Evolutionary conservation across 345 rosid species (phyloP), one percentile per base, ranked within the genome.

Genomic region (Anacardium occidentale): DNA sequence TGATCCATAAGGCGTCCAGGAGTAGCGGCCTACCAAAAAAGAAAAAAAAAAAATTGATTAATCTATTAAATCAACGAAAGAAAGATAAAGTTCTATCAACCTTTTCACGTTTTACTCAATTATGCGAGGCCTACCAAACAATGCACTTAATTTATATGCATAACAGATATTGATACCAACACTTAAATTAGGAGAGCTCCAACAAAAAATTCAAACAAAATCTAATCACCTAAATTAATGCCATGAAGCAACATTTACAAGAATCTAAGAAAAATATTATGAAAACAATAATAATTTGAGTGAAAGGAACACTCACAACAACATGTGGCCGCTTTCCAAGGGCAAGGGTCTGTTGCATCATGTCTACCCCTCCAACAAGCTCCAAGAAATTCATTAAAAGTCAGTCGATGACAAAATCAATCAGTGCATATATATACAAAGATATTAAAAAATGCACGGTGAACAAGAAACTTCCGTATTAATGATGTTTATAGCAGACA

Each of bases 291-390:
- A 21, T 54, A 11, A 53, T 55, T 20, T 54, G 44, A 69, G 13
- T 47, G 32, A 64, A 32, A 24, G 6, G 25, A 68, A 66, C 42
- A 78, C 93, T 78, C 80, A 90, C 97, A 77, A 92, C 82, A 74
- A 93, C 77, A 59, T 95, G 97, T 15, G 99, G 98, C 44, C 92
- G 80, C 84, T 90, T 96, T 75, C 78, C 97, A 62, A 96, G 87
- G 42, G 85, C 74, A 78, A 88, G 78, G 29, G 93, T 75, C 77
- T 96, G 99, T 66, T 91, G 97, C 89, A 85, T 79, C 85, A 82
- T 87, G 75, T 96, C 98, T 40, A 93, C 75, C 52, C 99, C 99
- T 78, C 99, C 99, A 72, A 96, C 98, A 79, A 96, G 98, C 99
- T 94, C 73, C 47, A 48, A 17, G 57, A 61, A 78, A 26, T 37